Conservation (phyloP, 2,329 filamentous ascomycete genomes). For the Penicillium janthinellum region DNA sequence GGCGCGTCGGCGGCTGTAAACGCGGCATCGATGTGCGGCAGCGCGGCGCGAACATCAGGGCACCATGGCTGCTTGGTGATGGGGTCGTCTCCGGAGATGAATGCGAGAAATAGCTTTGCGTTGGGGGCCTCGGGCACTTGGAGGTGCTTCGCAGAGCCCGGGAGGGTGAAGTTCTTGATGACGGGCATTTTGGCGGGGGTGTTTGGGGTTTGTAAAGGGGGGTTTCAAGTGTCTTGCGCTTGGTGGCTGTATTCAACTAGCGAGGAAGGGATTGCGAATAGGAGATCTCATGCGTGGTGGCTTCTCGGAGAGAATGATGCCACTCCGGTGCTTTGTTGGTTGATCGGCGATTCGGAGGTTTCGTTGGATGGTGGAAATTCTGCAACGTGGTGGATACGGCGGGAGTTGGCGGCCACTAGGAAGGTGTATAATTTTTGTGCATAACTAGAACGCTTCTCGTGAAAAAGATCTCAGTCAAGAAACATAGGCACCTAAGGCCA, state of each 20-base stretch:
- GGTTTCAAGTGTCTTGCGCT: background rate
- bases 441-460: no score
- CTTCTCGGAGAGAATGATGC: background rate
- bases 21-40: slow-evolving; percentile 35
- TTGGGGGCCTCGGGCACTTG: slow-evolving; percentile 15
- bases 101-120: slow-evolving; percentile 39
- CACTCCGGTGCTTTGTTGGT: background rate
- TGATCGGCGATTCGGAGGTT: background rate
- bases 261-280: background rate
- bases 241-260: background rate
- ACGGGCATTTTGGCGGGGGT: slow-evolving; percentile 31
- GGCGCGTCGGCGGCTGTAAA: slow-evolving; percentile 33
- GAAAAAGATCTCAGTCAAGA: background rate
- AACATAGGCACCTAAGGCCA: no score
- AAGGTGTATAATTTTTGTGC: background rate
- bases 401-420: background rate
- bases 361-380: background rate
- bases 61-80: slow-evolving; percentile 44
- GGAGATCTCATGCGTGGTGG: background rate
- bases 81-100: slow-evolving; percentile 41
- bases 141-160: slow-evolving; percentile 31
- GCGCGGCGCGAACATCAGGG: slow-evolving; percentile 43
- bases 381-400: background rate
- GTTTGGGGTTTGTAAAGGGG: background rate
- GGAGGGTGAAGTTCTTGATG: slow-evolving; percentile 24